A percentile compares a stretch with the other conserved stretches of the same genome.
Conservation (phyloP, 345 rosid genomes). For the Salix suchowensis region DNA sequence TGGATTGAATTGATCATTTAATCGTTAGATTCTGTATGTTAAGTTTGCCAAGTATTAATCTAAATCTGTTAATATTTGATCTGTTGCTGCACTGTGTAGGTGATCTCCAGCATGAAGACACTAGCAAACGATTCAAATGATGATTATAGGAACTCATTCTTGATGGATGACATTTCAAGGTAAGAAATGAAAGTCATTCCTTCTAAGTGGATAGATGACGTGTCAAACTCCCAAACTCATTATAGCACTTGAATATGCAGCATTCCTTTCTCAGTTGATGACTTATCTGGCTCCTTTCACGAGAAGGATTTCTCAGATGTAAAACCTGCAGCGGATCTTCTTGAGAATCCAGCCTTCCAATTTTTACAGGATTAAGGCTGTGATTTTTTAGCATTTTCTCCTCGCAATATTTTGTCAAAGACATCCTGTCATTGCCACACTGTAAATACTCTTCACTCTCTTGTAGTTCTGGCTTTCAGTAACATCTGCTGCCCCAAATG, state of each 20-base stretch:
- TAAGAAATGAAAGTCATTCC: not conserved
- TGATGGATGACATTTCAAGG: constrained; percentile 26
- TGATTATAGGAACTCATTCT: constrained; percentile 4
- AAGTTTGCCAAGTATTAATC: not conserved
- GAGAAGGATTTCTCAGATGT: constrained; percentile 28
- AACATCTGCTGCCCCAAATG: constrained; percentile 30
- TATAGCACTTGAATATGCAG: constrained; percentile 9
- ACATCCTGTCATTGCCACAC: constrained; percentile 1
- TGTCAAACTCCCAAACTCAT: not conserved
- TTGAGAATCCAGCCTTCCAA: constrained; percentile 24
- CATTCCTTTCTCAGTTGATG: constrained; percentile 28
- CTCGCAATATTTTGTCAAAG: not conserved
- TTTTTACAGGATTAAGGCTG: constrained; percentile 27
- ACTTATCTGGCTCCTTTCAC: constrained; percentile 12
- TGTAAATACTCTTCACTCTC: constrained; percentile 26
- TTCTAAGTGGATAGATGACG: not conserved
- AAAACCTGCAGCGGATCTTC: constrained; percentile 19
- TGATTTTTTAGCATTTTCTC: constrained; percentile 7
- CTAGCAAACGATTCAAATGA: constrained; percentile 7
- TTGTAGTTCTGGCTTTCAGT: not conserved
- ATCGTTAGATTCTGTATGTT: not conserved
- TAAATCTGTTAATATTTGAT: not conserved
- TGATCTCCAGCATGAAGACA: constrained; percentile 22
- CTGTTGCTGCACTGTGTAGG: not conserved
- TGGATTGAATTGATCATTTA: not conserved